Evolutionary conservation across 306 rosid genomes (phyloP).

Genomic region (Glycine latifolia): DNA sequence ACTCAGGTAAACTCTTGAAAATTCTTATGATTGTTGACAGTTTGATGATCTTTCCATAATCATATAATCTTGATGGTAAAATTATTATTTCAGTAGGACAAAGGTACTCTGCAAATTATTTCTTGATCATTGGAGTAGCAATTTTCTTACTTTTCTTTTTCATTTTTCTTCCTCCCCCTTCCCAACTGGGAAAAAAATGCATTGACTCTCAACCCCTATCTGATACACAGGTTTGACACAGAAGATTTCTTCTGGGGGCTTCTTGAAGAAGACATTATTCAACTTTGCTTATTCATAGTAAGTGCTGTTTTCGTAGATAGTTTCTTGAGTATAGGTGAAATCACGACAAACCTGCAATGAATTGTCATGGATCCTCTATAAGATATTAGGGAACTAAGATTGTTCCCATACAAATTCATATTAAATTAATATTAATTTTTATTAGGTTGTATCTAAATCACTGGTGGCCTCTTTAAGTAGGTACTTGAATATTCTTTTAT

Average conservation of each 20-base stretch:
- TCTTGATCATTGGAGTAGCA: conserved; percentile 27
- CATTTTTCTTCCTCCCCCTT: conserved; percentile 28
- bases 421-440: conserved; percentile 8
- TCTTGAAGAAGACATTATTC: conserved; percentile 73
- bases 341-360: conserved; percentile 6
- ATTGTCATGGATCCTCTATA: conserved; percentile 4
- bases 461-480: conserved; percentile 20
- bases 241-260: conserved; percentile 80
- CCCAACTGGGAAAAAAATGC: background rate
- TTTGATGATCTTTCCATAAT: background rate
- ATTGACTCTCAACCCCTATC: conserved; percentile 35
- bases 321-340: background rate
- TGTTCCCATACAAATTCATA: background rate
- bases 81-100: conserved; percentile 31
- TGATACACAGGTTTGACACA: conserved; percentile 79
- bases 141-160: conserved; percentile 1
- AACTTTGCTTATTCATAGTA: conserved; percentile 80
- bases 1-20: conserved; percentile 63
- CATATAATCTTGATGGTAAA: conserved; percentile 32
- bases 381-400: conserved; percentile 23
- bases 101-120: conserved; percentile 39
- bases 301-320: conserved; percentile 47
- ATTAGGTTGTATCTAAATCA: conserved; percentile 16
- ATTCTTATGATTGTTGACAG: background rate
- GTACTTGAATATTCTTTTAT: background rate